Conservation (phyloP, 805 yeast species). For the Hemisphaericaspora nanyangensis region DNA sequence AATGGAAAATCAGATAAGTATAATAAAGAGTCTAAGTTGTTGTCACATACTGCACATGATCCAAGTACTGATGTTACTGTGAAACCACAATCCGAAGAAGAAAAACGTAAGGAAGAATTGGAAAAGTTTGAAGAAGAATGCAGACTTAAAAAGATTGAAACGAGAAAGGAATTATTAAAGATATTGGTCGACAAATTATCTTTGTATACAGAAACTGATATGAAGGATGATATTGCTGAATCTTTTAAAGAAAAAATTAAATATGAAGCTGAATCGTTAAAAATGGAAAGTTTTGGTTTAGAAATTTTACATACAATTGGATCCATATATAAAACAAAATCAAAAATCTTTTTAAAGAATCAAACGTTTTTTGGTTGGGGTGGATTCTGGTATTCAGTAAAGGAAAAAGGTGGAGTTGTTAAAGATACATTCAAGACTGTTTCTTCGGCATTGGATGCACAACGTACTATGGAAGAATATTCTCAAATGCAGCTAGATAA, state of each 20-base stretch:
- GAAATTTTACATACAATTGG: slow-evolving; percentile 78
- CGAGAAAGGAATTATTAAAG: slow-evolving; percentile 57
- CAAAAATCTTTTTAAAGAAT: slow-evolving; percentile 59
- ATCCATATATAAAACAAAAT: slow-evolving; percentile 61
- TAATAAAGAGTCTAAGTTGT: slow-evolving; percentile 1
- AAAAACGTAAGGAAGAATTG: slow-evolving; percentile 45
- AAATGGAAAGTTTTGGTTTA: slow-evolving; percentile 81
- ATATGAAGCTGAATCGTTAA: slow-evolving; percentile 79
- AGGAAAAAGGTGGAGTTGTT: slow-evolving; percentile 70
- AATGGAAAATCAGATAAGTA: background rate
- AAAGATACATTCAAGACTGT: slow-evolving; percentile 70
- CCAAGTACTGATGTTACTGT: slow-evolving; percentile 9
- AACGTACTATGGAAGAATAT: slow-evolving; percentile 69
- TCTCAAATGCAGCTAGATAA: slow-evolving; percentile 61
- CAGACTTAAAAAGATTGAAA: slow-evolving; percentile 57
- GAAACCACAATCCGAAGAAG: slow-evolving; percentile 41
- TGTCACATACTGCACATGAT: slow-evolving; percentile 4
- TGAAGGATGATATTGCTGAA: slow-evolving; percentile 39
- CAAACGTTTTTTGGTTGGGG: slow-evolving; percentile 63
- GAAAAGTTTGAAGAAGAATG: slow-evolving; percentile 78
- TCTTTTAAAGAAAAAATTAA: slow-evolving; percentile 60
- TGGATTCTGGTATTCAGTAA: slow-evolving; percentile 64
- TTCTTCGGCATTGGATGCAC: slow-evolving; percentile 74
- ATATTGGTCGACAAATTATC: slow-evolving; percentile 49
- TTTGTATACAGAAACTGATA: slow-evolving; percentile 41